These are phyloP conservation scores for Fusarium verticillioides DNA, from an alignment of 2,329 filamentous ascomycete genomes.

Conservation along the genomic window DNA sequence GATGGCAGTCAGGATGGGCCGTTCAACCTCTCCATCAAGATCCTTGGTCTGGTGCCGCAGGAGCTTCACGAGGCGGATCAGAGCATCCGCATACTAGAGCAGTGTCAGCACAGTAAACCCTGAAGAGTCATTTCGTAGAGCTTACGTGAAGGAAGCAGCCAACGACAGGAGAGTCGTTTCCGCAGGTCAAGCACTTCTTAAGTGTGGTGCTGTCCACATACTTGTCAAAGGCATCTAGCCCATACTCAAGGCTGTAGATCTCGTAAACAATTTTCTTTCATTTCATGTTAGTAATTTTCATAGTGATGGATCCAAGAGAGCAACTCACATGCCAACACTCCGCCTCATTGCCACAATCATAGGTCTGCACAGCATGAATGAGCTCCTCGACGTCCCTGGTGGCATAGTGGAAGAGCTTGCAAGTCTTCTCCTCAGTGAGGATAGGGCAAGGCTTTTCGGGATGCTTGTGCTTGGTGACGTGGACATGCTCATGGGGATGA, in stretches of 20 bases:
- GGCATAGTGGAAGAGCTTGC: slow-evolving; percentile 39
- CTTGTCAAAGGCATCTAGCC: slow-evolving; percentile 44
- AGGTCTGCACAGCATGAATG: slow-evolving; percentile 31
- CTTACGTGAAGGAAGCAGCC: slow-evolving; percentile 44
- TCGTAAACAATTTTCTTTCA: slow-evolving; percentile 34
- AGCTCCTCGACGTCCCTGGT: slow-evolving; percentile 41
- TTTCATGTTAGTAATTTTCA: slow-evolving; percentile 12
- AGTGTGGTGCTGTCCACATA: slow-evolving; percentile 43
- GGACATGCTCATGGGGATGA: slow-evolving; percentile 25
- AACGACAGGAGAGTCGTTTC: slow-evolving; percentile 41
- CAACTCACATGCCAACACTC: slow-evolving; percentile 42
- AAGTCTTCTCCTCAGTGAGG: slow-evolving; percentile 39
- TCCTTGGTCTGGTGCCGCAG: slow-evolving; percentile 41
- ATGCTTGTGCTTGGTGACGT: slow-evolving; percentile 28
- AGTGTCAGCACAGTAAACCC: neutral
- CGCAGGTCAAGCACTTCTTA: slow-evolving; percentile 39
- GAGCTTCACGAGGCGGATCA: slow-evolving; percentile 42
- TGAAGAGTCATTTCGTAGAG: neutral
- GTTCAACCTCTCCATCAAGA: slow-evolving; percentile 45
- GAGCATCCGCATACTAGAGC: slow-evolving; percentile 44
- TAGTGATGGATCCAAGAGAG: neutral
- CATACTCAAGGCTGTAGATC: slow-evolving; percentile 44
- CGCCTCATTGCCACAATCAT: slow-evolving; percentile 29
- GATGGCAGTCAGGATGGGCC: slow-evolving; percentile 44
- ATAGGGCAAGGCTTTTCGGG: slow-evolving; percentile 26